Conservation (phyloP, 73 alveolate species). For the Diophrys appendiculata region DNA sequence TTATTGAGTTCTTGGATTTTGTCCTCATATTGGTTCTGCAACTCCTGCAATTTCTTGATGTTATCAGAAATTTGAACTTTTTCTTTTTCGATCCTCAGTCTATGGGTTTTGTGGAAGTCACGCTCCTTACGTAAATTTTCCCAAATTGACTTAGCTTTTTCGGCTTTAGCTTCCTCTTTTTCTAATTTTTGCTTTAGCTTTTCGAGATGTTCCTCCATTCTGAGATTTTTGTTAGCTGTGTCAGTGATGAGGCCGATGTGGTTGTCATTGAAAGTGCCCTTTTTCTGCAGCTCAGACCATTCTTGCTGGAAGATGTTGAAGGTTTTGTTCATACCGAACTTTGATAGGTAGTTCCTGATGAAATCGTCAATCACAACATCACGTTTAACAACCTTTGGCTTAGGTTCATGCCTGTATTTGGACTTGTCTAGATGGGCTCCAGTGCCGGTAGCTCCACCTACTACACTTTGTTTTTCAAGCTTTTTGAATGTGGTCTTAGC, state of each 20-base stretch:
- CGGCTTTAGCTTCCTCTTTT: slow-evolving; percentile 89
- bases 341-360: slow-evolving; percentile 95
- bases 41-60: slow-evolving; percentile 92
- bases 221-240: slow-evolving; percentile 92
- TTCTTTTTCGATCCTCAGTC: slow-evolving; percentile 93
- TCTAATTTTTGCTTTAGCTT: slow-evolving; percentile 87
- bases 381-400: slow-evolving; percentile 83
- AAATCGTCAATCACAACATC: slow-evolving; percentile 98
- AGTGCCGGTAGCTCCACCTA: slow-evolving; percentile 10
- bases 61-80: slow-evolving; percentile 74
- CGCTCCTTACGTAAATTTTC: slow-evolving; percentile 97
- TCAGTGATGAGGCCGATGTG: slow-evolving; percentile 97
- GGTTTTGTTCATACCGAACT: slow-evolving; percentile 91
- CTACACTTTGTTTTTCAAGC: slow-evolving; percentile 5
- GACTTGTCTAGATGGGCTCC: slow-evolving; percentile 27
- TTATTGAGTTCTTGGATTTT: slow-evolving; percentile 92
- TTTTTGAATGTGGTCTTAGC: slow-evolving; percentile 36
- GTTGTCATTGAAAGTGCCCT: slow-evolving; percentile 95
- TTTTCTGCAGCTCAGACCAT: slow-evolving; percentile 96
- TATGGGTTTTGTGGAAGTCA: slow-evolving; percentile 98
- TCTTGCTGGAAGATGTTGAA: slow-evolving; percentile 93
- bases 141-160: slow-evolving; percentile 92
- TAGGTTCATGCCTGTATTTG: slow-evolving; percentile 38
- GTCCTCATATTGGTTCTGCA: slow-evolving; percentile 95
- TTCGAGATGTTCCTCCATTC: slow-evolving; percentile 89